A percentile compares a stretch with the other conserved stretches of the same genome.
phyloP scores from a whole-genome alignment of 768 basidiomycete genomes.

The Suillus sp. region DNA sequence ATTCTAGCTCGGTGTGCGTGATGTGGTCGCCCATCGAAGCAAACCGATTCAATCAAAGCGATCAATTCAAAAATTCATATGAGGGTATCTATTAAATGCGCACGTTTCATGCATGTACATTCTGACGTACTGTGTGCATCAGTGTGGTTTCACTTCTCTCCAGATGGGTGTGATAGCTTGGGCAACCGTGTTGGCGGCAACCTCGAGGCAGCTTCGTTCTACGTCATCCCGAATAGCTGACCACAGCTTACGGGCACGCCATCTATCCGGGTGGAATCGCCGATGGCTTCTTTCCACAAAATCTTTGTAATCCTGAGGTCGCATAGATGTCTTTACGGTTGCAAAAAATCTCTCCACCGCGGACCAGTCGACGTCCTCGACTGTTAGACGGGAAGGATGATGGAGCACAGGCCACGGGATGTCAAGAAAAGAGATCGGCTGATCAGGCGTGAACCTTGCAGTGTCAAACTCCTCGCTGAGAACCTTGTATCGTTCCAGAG shows the following conservation, averaged over 20 bases:
- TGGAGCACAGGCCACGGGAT: conserved; percentile 79
- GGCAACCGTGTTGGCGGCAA: conserved; percentile 71
- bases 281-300: conserved; percentile 73
- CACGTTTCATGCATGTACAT: not conserved
- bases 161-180: conserved; percentile 75
- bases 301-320: conserved; percentile 59
- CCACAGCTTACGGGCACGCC: conserved; percentile 68
- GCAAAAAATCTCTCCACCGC: conserved; percentile 73
- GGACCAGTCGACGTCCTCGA: conserved; percentile 72
- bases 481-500: conserved; percentile 67
- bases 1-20: not conserved
- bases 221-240: conserved; percentile 57
- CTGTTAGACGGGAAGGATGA: conserved; percentile 49
- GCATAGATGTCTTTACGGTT: conserved; percentile 52
- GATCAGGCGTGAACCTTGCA: conserved; percentile 52
- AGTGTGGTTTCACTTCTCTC: conserved; percentile 43
- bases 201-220: conserved; percentile 61
- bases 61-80: not conserved
- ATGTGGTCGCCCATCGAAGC: not conserved
- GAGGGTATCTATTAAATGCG: conserved; percentile 4
- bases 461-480: conserved; percentile 66
- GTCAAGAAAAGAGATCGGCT: conserved; percentile 58
- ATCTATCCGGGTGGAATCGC: conserved; percentile 80
- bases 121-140: conserved; percentile 10
- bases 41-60: not conserved